phyloP scores from a whole-genome alignment of 2,329 filamentous ascomycete species.

The Claviceps maximensis region DNA sequence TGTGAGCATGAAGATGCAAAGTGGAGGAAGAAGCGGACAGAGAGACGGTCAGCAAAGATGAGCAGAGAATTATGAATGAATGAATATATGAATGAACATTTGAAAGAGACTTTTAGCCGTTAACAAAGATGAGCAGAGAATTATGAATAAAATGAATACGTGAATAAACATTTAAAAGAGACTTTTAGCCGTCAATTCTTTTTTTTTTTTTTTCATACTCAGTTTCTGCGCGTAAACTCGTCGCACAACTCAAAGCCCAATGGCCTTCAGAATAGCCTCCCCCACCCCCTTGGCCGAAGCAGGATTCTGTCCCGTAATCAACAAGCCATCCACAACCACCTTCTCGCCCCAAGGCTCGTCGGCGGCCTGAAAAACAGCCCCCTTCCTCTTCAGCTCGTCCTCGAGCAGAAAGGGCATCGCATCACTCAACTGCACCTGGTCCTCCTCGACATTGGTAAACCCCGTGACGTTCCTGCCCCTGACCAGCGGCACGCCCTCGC shows the following conservation, averaged over 20 bases:
- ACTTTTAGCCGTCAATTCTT: neutral
- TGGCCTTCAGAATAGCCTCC: constrained; percentile 35
- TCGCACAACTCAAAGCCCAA: constrained; percentile 19
- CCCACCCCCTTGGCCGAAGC: constrained; percentile 37
- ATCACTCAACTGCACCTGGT: constrained; percentile 30
- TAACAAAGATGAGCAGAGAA: too few relatives aligned
- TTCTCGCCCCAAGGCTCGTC: constrained; percentile 34
- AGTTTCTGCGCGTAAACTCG: neutral
- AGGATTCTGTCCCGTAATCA: constrained; percentile 48
- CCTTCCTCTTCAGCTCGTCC: constrained; percentile 35
- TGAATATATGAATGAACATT: too few relatives aligned
- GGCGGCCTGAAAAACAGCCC: constrained; percentile 44
- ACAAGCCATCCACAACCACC: constrained; percentile 35
- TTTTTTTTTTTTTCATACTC: neutral
- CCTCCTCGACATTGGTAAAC: constrained; percentile 47
- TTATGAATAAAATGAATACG: neutral
- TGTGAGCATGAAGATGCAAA: neutral
- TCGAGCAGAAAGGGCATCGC: constrained; percentile 49
- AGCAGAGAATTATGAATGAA: too few relatives aligned
- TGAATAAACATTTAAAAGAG: neutral
- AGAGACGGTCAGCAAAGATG: too few relatives aligned
- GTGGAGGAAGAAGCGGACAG: neutral
- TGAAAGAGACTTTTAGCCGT: too few relatives aligned
- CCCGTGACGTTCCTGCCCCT: constrained; percentile 45
- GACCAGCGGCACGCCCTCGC: constrained; percentile 37